A percentile compares a stretch with the other conserved stretches of the same genome.
Conservation (phyloP, 1,284 basidiomycete genomes). For the Melampsora abietis-canadensis region DNA sequence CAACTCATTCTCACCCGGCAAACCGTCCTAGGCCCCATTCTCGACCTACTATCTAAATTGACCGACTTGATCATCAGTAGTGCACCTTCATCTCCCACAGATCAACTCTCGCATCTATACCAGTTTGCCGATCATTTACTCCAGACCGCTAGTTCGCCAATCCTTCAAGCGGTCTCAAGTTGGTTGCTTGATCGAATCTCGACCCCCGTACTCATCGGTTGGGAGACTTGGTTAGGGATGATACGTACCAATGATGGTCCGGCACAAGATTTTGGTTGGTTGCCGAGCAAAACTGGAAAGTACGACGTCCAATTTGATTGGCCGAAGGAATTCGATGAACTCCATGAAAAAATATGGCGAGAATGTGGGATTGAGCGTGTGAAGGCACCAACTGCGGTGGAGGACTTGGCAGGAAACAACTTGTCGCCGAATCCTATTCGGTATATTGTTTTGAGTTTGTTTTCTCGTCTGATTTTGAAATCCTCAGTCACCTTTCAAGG, state of each 20-base stretch:
- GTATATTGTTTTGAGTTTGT: conserved; percentile 5
- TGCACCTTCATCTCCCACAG: background rate
- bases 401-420: background rate
- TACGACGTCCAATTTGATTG: background rate
- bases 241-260: background rate
- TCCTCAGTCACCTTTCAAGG: background rate
- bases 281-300: background rate
- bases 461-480: conserved; percentile 2
- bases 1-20: conserved; percentile 5
- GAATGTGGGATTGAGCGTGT: conserved; percentile 28
- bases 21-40: conserved; percentile 14
- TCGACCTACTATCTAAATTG: conserved; percentile 4
- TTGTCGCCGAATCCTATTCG: background rate
- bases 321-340: conserved; percentile 24
- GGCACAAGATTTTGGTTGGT: conserved; percentile 7
- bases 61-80: conserved; percentile 12
- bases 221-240: conserved; percentile 41
- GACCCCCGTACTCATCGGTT: conserved; percentile 16
- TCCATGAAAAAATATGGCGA: conserved; percentile 23
- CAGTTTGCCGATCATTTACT: conserved; percentile 11
- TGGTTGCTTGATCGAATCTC: conserved; percentile 34
- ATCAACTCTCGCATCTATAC: conserved; percentile 20
- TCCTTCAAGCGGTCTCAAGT: conserved; percentile 32
- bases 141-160: background rate
- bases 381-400: background rate